phyloP scores from a whole-genome alignment of 306 rosid species.

The Sechiopsis laciniata region DNA sequence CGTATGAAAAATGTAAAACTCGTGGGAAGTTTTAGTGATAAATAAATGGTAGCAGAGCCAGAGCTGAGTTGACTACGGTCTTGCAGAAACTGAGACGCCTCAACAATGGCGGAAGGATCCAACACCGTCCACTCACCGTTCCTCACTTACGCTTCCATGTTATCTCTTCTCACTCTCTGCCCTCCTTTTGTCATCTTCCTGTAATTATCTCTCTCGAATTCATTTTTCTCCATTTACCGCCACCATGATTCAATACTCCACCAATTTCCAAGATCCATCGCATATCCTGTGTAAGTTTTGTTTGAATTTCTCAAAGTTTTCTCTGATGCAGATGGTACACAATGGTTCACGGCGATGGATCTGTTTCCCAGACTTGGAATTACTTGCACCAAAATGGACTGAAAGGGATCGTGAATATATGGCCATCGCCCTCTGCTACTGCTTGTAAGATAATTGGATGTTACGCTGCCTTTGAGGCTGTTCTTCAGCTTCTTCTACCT shows the following conservation, averaged over 20 bases:
- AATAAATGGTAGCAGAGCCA: too few species aligned
- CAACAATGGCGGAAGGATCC: slow-evolving; percentile 39
- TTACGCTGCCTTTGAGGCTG: slow-evolving; percentile 72
- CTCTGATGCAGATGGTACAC: slow-evolving; percentile 76
- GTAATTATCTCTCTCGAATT: slow-evolving; percentile 25
- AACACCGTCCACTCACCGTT: slow-evolving; percentile 76
- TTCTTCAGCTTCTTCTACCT: slow-evolving; percentile 80
- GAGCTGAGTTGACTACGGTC: neutral
- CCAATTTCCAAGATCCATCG: neutral
- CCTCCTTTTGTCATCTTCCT: slow-evolving; percentile 87
- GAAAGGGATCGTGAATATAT: slow-evolving; percentile 40
- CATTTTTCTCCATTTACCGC: too few species aligned
- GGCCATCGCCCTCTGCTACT: slow-evolving; percentile 69
- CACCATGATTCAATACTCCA: too few species aligned
- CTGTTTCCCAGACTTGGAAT: slow-evolving; percentile 42
- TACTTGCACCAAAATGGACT: slow-evolving; percentile 43
- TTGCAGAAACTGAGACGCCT: neutral
- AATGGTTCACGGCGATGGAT: slow-evolving; percentile 81
- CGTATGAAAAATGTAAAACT: too few species aligned
- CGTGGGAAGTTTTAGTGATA: too few species aligned
- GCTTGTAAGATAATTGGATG: slow-evolving; percentile 58
- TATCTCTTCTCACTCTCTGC: slow-evolving; percentile 67
- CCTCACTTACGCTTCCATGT: slow-evolving; percentile 66
- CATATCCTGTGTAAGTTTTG: neutral
- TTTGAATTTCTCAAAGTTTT: neutral